A percentile compares a stretch with the other conserved stretches of the same genome.
Conservation (phyloP, 2,329 filamentous ascomycete genomes). For the Clonostachys sp. region DNA sequence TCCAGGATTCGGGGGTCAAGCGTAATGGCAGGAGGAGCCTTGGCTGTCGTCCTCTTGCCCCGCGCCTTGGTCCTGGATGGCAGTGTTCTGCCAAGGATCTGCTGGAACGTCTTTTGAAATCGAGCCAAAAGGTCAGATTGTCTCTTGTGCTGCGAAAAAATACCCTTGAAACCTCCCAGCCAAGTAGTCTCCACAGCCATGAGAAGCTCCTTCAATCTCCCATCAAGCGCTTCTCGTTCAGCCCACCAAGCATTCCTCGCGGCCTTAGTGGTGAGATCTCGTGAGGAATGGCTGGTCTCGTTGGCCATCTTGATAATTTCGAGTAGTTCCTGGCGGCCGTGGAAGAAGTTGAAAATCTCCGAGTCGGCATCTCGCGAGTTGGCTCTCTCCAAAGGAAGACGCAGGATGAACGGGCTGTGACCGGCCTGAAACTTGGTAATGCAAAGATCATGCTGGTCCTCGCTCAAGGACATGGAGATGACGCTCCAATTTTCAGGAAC, state of each 20-base stretch:
- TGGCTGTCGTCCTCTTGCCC: slow-evolving; percentile 46
- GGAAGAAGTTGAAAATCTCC: slow-evolving; percentile 78
- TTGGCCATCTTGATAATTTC: slow-evolving; percentile 83
- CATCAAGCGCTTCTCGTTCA: slow-evolving; percentile 75
- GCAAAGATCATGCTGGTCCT: slow-evolving; percentile 77
- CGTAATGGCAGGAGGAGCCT: slow-evolving; percentile 30
- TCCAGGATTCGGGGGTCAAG: slow-evolving; percentile 68
- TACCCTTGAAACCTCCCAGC: slow-evolving; percentile 90
- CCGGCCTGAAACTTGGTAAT: slow-evolving; percentile 79
- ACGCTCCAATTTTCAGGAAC: slow-evolving; percentile 81
- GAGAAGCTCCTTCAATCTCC: slow-evolving; percentile 71
- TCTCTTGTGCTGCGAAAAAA: slow-evolving; percentile 74
- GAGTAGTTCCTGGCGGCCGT: slow-evolving; percentile 72
- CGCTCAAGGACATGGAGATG: slow-evolving; percentile 79
- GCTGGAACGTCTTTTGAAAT: slow-evolving; percentile 75
- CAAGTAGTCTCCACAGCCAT: slow-evolving; percentile 87
- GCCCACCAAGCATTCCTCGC: slow-evolving; percentile 86
- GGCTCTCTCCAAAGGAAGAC: slow-evolving; percentile 79
- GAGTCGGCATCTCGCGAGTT: slow-evolving; percentile 73
- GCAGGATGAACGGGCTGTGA: slow-evolving; percentile 77
- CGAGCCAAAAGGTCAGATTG: slow-evolving; percentile 61
- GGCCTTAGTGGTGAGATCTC: slow-evolving; percentile 68
- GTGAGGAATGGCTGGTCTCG: slow-evolving; percentile 69
- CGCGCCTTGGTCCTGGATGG: slow-evolving; percentile 68
- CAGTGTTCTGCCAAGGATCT: slow-evolving; percentile 76